Evolutionary conservation across 441 rosid genomes (phyloP), one percentile per base, ranked within the genome.

Genomic region (Corymbia calophylla): DNA sequence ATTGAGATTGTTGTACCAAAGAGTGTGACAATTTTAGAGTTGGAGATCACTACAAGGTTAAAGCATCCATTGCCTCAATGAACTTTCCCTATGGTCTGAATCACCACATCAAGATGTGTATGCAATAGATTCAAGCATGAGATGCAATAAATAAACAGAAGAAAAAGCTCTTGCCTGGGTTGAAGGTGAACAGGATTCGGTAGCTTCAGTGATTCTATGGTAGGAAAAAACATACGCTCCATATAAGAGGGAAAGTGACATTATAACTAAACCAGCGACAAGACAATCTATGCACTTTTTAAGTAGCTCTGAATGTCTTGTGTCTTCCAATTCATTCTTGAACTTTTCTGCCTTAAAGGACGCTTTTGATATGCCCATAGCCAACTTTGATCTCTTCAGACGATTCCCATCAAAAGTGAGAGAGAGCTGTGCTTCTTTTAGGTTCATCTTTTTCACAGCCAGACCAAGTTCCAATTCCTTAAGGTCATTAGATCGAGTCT

Each of bases 401-500:
- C 91, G 88, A 93, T 97, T 96, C 49, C 97, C 93, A 87, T 96
- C 98, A 87, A 47, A 66, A 53, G 87, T 93, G 86, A 96, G 91
- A 89, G 94, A 94, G 88, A 97, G 90, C 90, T 94, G 92, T 3
- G 88, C 91, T 93, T 97, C 93, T 90, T 96, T 95, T 89, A 95
- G 87, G 87, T 89, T 91, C 93, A 98, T 56, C 90, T 89, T 93
- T 92, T 88, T 91, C 95, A 93, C 92, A 10, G 91, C 86, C 89
- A 97, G 93, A 92, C 94, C 89, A 82, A 95, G 95, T 95, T 97
- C 97, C 87, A 94, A 19, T n/a, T 90, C 77, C 94, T 96, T 97
- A 84, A 98, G 94, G 92, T 98, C 95, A 92, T 98, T 97, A 35
- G 96, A 95, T 84, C 98, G 96, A 58, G 94, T 89, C 91, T 95